Percentiles rank a stretch among this genome's conserved stretches.
These are phyloP conservation scores for Hypoxylon sp. DNA, from an alignment of 2,329 filamentous ascomycete genomes.

Conservation along the genomic window DNA sequence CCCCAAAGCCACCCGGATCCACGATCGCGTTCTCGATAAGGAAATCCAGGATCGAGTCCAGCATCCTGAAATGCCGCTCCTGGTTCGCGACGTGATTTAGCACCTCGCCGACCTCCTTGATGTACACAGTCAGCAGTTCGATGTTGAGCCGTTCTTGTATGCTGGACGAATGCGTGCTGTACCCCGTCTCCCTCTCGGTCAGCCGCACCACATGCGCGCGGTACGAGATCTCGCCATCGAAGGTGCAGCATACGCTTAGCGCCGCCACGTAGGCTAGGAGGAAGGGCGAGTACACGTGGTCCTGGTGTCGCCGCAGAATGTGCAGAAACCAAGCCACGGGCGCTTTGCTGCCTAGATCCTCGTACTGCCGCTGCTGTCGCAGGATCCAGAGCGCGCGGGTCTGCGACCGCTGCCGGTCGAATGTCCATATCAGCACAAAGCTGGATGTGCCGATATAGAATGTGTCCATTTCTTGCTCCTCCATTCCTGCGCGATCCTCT, in stretches of 20 bases:
- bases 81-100: constrained; percentile 39
- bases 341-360: constrained; percentile 4
- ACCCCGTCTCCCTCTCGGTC: constrained; percentile 32
- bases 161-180: constrained; percentile 23
- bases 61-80: constrained; percentile 37
- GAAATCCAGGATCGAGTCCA: constrained; percentile 34
- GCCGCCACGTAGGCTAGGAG: constrained; percentile 39
- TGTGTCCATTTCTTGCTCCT: constrained; percentile 21
- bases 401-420: constrained; percentile 23
- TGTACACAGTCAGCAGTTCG: constrained; percentile 30
- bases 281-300: constrained; percentile 33
- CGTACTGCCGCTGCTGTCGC: constrained; percentile 23
- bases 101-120: constrained; percentile 36
- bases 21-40: constrained; percentile 21
- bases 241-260: constrained; percentile 36
- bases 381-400: constrained; percentile 38
- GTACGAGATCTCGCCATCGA: constrained; percentile 38
- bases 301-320: constrained; percentile 33
- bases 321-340: constrained; percentile 35
- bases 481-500: neutral
- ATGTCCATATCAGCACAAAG: constrained; percentile 42
- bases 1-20: constrained; percentile 7
- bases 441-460: constrained; percentile 39
- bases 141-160: constrained; percentile 35
- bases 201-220: constrained; percentile 28